These are phyloP conservation scores for Lasiodiplodia sp. DNA, from an alignment of 2,329 filamentous ascomycete species.

Conservation along the genomic window DNA sequence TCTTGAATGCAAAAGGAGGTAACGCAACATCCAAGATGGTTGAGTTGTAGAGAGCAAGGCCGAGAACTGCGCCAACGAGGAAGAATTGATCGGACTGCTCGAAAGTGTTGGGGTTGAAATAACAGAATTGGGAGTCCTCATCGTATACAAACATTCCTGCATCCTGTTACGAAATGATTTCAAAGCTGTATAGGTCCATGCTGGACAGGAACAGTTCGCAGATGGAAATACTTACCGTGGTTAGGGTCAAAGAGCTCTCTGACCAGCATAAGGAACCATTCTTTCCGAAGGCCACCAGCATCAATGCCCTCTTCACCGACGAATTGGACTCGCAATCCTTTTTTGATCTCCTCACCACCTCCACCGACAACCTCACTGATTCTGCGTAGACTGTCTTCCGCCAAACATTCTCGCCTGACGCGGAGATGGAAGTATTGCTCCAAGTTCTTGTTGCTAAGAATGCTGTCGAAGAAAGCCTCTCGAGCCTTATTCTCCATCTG, in stretches of 20 bases:
- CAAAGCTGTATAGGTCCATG: not conserved
- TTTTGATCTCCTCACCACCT: constrained; percentile 86
- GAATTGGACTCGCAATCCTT: constrained; percentile 85
- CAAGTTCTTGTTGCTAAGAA: constrained; percentile 75
- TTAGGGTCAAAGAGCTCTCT: constrained; percentile 91
- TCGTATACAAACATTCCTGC: constrained; percentile 93
- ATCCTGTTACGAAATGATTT: constrained; percentile 10
- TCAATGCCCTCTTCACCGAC: constrained; percentile 90
- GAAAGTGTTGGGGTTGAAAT: constrained; percentile 90
- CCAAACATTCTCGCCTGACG: constrained; percentile 82
- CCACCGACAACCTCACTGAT: constrained; percentile 86
- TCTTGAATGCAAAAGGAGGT: constrained; percentile 88
- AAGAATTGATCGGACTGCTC: constrained; percentile 94
- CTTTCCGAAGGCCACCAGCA: constrained; percentile 86
- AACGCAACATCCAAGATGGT: constrained; percentile 89
- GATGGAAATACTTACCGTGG: constrained; percentile 67
- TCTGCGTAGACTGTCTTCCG: constrained; percentile 84
- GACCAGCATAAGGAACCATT: constrained; percentile 91
- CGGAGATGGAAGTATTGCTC: constrained; percentile 80
- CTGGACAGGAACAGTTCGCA: not conserved
- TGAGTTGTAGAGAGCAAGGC: constrained; percentile 92
- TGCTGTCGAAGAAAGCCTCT: constrained; percentile 90
- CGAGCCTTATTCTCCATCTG: constrained; percentile 90
- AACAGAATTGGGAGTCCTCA: constrained; percentile 88
- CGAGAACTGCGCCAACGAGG: constrained; percentile 84